Evolutionary conservation across 2,329 filamentous ascomycete species (phyloP).

Genomic region (Zymoseptoria crescenta): DNA sequence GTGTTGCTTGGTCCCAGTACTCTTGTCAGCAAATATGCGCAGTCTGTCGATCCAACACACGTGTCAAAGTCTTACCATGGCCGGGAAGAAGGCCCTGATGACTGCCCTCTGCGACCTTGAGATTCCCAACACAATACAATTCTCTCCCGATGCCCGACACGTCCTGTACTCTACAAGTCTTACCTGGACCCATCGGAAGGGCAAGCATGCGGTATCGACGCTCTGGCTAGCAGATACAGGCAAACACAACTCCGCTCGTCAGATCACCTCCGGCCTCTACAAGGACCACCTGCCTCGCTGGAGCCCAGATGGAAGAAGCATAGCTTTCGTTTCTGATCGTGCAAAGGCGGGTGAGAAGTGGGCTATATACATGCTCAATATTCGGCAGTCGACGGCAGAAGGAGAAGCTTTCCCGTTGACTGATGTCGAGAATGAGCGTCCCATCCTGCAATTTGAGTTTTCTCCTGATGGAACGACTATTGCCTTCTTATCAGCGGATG

Average conservation of each 20-base stretch:
- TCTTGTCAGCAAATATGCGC: no score
- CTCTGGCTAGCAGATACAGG: constrained; percentile 25
- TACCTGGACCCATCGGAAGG: constrained; percentile 11
- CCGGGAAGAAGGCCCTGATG: constrained; percentile 1
- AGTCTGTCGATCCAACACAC: no score
- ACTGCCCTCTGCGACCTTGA: constrained; percentile 20
- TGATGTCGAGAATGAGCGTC: constrained; percentile 18
- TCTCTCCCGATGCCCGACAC: constrained; percentile 20
- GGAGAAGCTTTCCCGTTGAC: constrained; percentile 26
- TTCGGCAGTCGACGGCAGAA: constrained; percentile 6
- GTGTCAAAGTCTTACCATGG: background rate
- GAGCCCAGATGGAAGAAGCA: constrained; percentile 22
- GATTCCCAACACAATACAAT: constrained; percentile 16
- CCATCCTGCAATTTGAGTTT: constrained; percentile 24
- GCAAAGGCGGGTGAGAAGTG: constrained; percentile 24
- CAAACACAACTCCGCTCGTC: constrained; percentile 18
- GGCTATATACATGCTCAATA: constrained; percentile 25
- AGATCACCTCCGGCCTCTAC: constrained; percentile 21
- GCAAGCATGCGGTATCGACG: constrained; percentile 14
- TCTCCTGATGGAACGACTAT: constrained; percentile 31
- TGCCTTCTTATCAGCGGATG: constrained; percentile 29
- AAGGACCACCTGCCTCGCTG: constrained; percentile 23
- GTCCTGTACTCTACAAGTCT: constrained; percentile 22
- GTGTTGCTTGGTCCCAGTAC: no score
- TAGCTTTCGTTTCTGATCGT: constrained; percentile 32